phyloP scores from a whole-genome alignment of 2,329 filamentous ascomycete genomes.

The Iodosphaeria phyllophila region DNA sequence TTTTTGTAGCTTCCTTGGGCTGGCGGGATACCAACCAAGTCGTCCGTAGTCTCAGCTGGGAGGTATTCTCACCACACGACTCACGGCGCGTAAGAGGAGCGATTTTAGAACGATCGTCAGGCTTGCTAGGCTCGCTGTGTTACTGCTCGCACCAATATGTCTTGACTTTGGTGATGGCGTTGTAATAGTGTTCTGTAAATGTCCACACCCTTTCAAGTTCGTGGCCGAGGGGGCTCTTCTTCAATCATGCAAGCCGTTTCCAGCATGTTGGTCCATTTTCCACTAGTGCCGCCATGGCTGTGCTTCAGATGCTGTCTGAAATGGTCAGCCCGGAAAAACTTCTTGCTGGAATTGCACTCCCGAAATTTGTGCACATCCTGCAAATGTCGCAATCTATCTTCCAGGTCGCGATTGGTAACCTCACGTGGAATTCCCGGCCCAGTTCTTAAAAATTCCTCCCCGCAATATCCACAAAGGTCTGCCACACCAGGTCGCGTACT shows the following conservation, averaged over 20 bases:
- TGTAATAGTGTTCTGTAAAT: too few species aligned
- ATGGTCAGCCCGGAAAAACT: constrained; percentile 93
- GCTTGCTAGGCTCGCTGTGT: too few species aligned
- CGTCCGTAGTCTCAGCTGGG: too few species aligned
- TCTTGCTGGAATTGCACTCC: constrained; percentile 96
- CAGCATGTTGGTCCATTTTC: constrained; percentile 97
- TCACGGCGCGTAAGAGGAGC: too few species aligned
- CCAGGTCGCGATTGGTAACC: constrained; percentile 73
- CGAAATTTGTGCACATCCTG: constrained; percentile 89
- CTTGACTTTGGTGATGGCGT: too few species aligned
- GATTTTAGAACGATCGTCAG: too few species aligned
- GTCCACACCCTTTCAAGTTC: too few species aligned
- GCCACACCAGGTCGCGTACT: constrained; percentile 43
- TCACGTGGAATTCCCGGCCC: constrained; percentile 17
- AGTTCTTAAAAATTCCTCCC: constrained; percentile 56
- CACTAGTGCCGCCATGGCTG: constrained; percentile 86
- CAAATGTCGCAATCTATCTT: constrained; percentile 67
- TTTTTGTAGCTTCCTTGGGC: too few species aligned
- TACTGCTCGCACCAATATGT: too few species aligned
- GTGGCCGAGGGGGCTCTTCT: constrained; percentile 45
- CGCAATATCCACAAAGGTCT: constrained; percentile 89
- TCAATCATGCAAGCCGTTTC: constrained; percentile 94
- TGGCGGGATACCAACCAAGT: too few species aligned
- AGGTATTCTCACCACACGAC: too few species aligned
- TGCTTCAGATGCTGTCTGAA: constrained; percentile 98